These are phyloP conservation scores for Pogostemon cablin DNA, from an alignment of 257 asterid species.

Conservation along the genomic window DNA sequence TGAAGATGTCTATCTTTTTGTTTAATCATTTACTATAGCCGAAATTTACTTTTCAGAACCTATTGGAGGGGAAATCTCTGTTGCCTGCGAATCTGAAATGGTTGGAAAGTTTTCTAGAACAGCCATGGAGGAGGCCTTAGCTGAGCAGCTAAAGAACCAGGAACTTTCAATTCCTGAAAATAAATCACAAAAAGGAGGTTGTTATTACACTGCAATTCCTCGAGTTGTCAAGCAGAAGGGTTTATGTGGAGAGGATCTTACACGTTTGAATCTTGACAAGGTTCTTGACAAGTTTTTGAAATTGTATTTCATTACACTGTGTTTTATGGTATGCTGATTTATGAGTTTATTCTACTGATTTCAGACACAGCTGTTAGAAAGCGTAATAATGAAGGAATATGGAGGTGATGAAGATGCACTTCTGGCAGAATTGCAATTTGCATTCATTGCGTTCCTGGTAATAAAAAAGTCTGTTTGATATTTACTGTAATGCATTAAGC, in stretches of 20 bases:
- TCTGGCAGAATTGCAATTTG: slow-evolving; percentile 89
- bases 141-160: slow-evolving; percentile 65
- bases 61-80: slow-evolving; percentile 87
- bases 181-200: slow-evolving; percentile 56
- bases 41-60: slow-evolving; percentile 61
- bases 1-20: slow-evolving; percentile 10
- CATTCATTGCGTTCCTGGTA: slow-evolving; percentile 93
- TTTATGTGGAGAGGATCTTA: slow-evolving; percentile 64
- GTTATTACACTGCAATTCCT: slow-evolving; percentile 88
- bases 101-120: slow-evolving; percentile 56
- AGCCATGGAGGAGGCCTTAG: slow-evolving; percentile 63
- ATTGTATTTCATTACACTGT: slow-evolving; percentile 6
- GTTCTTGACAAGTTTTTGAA: slow-evolving; percentile 37
- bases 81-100: slow-evolving; percentile 69
- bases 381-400: slow-evolving; percentile 64
- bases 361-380: slow-evolving; percentile 81
- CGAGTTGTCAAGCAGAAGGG: slow-evolving; percentile 88
- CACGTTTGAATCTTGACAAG: slow-evolving; percentile 93
- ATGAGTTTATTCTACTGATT: slow-evolving; percentile 23
- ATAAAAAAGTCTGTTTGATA: slow-evolving; percentile 15
- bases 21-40: slow-evolving; percentile 20
- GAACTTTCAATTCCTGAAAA: slow-evolving; percentile 53
- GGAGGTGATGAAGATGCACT: slow-evolving; percentile 75
- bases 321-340: slow-evolving; percentile 26
- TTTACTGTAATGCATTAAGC: slow-evolving; percentile 4